Percentiles rank a stretch among this genome's conserved stretches.
Evolutionary conservation across 331 rosid genomes (phyloP).

Genomic region (Erythrophleum ivorense): DNA sequence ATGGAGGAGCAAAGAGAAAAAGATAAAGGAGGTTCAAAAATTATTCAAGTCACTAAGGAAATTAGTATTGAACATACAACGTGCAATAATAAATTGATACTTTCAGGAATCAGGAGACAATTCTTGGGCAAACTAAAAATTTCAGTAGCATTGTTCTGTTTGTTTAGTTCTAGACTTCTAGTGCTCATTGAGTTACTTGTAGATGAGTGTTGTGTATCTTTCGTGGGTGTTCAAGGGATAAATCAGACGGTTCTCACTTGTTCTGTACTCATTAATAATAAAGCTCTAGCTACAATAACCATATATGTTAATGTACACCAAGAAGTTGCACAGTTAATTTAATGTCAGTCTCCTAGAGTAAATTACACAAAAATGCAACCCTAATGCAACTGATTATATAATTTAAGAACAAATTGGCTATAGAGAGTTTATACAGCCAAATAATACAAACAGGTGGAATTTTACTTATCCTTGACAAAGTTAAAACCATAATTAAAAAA

Average conservation of each 20-base stretch:
- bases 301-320: constrained; percentile 1
- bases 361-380: background rate
- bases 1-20: background rate
- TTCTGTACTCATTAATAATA: constrained; percentile 13
- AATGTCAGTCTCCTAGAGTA: background rate
- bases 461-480: background rate
- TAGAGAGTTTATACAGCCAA: background rate
- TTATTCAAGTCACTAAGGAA: background rate
- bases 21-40: background rate
- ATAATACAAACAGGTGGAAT: background rate
- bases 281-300: constrained; percentile 5
- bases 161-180: background rate
- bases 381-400: background rate
- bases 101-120: background rate
- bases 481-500: background rate
- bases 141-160: background rate
- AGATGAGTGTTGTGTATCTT: background rate
- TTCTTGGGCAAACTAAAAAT: background rate
- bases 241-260: background rate
- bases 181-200: background rate
- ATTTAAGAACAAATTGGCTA: background rate
- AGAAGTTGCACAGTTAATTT: background rate
- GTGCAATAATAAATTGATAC: background rate
- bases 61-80: background rate
- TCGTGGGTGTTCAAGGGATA: background rate